A percentile compares a stretch with the other conserved stretches of the same genome.
Conservation (phyloP, 176 grass and related monocot species). For the Rhipidocladum racemiflorum region DNA sequence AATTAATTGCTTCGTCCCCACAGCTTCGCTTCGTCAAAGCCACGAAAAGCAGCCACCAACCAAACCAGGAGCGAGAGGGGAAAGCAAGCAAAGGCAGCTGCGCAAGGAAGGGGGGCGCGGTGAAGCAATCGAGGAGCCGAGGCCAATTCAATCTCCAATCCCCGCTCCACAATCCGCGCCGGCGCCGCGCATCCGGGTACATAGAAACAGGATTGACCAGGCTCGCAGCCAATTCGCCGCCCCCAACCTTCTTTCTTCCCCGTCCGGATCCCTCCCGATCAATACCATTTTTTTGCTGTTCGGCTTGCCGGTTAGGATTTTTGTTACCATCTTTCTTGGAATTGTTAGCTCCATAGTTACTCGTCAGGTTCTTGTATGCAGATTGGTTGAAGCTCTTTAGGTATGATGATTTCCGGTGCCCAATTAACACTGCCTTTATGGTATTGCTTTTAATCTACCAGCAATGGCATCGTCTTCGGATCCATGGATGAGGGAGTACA, state of each 20-base stretch:
- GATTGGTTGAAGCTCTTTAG: background rate
- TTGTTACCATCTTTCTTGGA: background rate
- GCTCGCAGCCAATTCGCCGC: background rate
- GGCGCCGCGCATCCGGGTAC: background rate
- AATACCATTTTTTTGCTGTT: background rate
- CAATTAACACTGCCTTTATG: background rate
- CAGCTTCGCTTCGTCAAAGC: slow-evolving; percentile 17
- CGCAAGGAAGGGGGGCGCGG: background rate
- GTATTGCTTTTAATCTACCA: background rate
- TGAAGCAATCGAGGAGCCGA: background rate
- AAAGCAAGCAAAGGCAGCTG: background rate
- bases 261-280: background rate
- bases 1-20: background rate
- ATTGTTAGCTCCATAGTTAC: background rate
- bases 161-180: background rate
- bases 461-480: slow-evolving; percentile 52
- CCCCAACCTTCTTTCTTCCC: background rate
- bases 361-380: background rate
- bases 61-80: background rate
- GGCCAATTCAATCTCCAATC: background rate
- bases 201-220: background rate
- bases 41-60: background rate
- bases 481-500: slow-evolving; percentile 52
- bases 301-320: background rate
- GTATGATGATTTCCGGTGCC: background rate